phyloP scores from a whole-genome alignment of 208 protist genomes.

The Leishmania gerbilli region DNA sequence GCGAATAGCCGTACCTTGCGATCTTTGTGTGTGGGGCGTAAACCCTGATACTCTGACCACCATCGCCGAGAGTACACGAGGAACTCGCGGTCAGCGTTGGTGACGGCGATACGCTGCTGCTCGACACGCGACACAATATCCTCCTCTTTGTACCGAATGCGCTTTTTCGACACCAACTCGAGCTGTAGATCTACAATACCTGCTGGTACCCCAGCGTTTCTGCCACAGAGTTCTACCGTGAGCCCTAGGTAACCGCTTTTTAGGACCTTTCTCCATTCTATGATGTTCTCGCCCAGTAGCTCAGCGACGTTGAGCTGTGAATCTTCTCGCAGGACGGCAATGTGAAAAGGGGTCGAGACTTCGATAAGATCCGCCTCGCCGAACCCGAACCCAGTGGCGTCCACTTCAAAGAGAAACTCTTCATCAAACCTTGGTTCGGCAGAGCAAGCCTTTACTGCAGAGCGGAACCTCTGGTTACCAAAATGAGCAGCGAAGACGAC shows the following conservation, averaged over 20 bases:
- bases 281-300: conserved; percentile 86
- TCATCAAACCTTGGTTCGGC: conserved; percentile 83
- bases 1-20: conserved; percentile 91
- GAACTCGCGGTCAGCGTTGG: conserved; percentile 93
- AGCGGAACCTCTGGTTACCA: conserved; percentile 82
- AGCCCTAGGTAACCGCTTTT: conserved; percentile 86
- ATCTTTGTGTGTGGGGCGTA: conserved; percentile 64
- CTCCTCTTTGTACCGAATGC: conserved; percentile 69
- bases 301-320: conserved; percentile 49
- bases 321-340: conserved; percentile 83
- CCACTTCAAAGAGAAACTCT: conserved; percentile 90
- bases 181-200: conserved; percentile 93
- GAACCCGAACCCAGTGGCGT: conserved; percentile 73
- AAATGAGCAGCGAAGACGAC: conserved; percentile 86
- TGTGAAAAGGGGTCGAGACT: conserved; percentile 81
- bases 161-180: conserved; percentile 72
- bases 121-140: conserved; percentile 75
- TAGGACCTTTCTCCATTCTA: conserved; percentile 92
- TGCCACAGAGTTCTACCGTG: conserved; percentile 90
- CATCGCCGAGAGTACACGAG: conserved; percentile 91
- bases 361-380: conserved; percentile 67
- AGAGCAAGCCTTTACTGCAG: conserved; percentile 37
- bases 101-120: conserved; percentile 76
- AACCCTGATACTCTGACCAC: conserved; percentile 87
- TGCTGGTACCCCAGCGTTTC: conserved; percentile 82